phyloP scores from a whole-genome alignment of 495 filamentous ascomycete genomes.

The Aspergillus affinis region DNA sequence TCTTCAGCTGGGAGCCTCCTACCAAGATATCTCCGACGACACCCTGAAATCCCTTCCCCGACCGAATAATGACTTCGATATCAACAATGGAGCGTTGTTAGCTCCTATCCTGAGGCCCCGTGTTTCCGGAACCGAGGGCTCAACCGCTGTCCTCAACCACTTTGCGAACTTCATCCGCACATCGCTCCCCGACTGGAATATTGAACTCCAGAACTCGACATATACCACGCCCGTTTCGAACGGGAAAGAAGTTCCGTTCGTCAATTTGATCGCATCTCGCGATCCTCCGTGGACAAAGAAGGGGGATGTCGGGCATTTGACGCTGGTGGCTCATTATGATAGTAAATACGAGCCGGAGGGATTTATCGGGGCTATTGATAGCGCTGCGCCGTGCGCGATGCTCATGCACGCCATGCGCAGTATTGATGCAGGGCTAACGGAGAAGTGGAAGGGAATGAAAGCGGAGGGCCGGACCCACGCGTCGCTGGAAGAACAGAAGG shows the following conservation, averaged over 20 bases:
- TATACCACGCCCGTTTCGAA: conserved; percentile 73
- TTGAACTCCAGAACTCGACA: conserved; percentile 85
- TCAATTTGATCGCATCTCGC: conserved; percentile 81
- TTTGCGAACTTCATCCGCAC: conserved; percentile 76
- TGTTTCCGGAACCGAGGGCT: conserved; percentile 82
- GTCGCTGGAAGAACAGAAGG: conserved; percentile 65
- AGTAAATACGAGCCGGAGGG: conserved; percentile 77
- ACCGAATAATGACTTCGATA: conserved; percentile 76
- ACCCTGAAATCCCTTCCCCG: conserved; percentile 66
- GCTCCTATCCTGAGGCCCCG: conserved; percentile 87
- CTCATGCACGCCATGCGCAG: conserved; percentile 81
- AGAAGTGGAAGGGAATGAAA: conserved; percentile 75
- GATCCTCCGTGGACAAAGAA: conserved; percentile 78
- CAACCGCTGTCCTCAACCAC: conserved; percentile 72
- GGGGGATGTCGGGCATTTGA: conserved; percentile 77
- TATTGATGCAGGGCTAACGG: conserved; percentile 73
- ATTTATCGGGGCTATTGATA: conserved; percentile 93
- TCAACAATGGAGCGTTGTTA: conserved; percentile 70
- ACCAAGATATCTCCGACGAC: conserved; percentile 70
- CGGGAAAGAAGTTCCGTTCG: conserved; percentile 70
- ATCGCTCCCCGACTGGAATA: conserved; percentile 72
- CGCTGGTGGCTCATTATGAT: conserved; percentile 94
- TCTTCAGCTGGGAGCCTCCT: conserved; percentile 49
- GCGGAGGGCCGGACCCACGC: conserved; percentile 51
- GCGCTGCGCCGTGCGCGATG: conserved; percentile 90